Evolutionary conservation across 192 early-diverging fungal species (phyloP).

Genomic region (Rhizophagus clarus): DNA sequence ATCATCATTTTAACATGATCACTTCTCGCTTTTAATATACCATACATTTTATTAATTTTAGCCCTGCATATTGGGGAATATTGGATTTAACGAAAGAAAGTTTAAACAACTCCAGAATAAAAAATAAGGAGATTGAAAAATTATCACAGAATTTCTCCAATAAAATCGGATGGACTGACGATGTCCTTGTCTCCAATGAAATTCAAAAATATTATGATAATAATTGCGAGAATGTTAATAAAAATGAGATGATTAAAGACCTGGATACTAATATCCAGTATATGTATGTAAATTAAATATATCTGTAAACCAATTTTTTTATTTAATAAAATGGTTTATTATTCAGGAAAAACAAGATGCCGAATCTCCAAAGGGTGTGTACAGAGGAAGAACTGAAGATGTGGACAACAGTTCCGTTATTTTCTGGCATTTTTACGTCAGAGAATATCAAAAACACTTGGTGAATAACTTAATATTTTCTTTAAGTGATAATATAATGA

Average conservation of each 20-base stretch:
- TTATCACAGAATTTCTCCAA: slow-evolving; percentile 1
- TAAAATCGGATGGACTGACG: not conserved
- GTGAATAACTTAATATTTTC: no score
- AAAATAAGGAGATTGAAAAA: slow-evolving; percentile 8
- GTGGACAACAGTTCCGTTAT: slow-evolving; percentile 1
- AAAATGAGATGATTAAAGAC: no score
- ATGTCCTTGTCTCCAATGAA: not conserved
- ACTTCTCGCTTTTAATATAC: not conserved
- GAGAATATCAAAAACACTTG: no score
- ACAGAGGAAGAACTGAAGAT: slow-evolving; percentile 13
- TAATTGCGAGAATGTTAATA: slow-evolving; percentile 15
- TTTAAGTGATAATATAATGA: no score
- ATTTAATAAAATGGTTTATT: no score
- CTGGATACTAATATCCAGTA: no score
- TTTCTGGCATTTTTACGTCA: slow-evolving; percentile 6
- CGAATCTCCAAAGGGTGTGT: slow-evolving; percentile 1
- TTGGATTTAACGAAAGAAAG: slow-evolving; percentile 22
- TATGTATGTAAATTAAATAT: no score
- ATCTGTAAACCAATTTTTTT: no score
- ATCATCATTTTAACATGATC: slow-evolving; percentile 9
- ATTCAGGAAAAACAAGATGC: slow-evolving; percentile 7
- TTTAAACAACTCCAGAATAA: slow-evolving; percentile 18
- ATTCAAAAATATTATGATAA: slow-evolving; percentile 7
- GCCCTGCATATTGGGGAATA: slow-evolving; percentile 22
- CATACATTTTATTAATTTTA: slow-evolving; percentile 15